Evolutionary conservation across 2,329 filamentous ascomycete species (phyloP).

Genomic region (Trichoderma atrobrunneum): DNA sequence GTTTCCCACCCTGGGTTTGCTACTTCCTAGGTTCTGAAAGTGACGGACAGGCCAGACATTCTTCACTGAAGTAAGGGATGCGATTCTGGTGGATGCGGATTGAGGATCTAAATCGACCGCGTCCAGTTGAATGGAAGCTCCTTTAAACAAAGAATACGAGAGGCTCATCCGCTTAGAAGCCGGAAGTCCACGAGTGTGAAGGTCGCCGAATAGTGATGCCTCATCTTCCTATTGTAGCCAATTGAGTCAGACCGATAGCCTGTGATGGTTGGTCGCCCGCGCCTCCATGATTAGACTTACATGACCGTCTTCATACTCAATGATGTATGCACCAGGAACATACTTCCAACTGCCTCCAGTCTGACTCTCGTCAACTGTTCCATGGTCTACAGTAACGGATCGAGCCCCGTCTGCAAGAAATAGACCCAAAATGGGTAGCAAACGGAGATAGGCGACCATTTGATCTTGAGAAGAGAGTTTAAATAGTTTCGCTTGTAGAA

Average conservation of each 20-base stretch:
- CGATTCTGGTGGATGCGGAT: slow-evolving; percentile 40
- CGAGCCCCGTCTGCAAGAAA: neutral
- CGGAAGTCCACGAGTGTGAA: neutral
- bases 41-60: slow-evolving; percentile 45
- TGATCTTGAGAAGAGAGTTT: neutral
- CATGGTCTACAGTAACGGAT: neutral
- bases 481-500: neutral
- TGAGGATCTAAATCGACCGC: slow-evolving; percentile 43
- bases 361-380: neutral
- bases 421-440: neutral
- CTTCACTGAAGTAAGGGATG: slow-evolving; percentile 44
- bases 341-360: neutral
- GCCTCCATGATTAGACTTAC: neutral
- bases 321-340: slow-evolving; percentile 49
- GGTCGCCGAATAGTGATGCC: neutral
- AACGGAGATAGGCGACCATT: neutral
- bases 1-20: slow-evolving; percentile 41
- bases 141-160: slow-evolving; percentile 52
- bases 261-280: neutral
- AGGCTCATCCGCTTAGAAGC: slow-evolving; percentile 43
- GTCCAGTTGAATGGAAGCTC: slow-evolving; percentile 51
- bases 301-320: slow-evolving; percentile 51
- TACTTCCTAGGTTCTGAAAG: slow-evolving; percentile 10
- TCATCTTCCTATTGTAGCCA: neutral
- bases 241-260: slow-evolving; percentile 27